phyloP scores from a whole-genome alignment of 2,329 filamentous ascomycete genomes.

The Hirsutella thompsonii region DNA sequence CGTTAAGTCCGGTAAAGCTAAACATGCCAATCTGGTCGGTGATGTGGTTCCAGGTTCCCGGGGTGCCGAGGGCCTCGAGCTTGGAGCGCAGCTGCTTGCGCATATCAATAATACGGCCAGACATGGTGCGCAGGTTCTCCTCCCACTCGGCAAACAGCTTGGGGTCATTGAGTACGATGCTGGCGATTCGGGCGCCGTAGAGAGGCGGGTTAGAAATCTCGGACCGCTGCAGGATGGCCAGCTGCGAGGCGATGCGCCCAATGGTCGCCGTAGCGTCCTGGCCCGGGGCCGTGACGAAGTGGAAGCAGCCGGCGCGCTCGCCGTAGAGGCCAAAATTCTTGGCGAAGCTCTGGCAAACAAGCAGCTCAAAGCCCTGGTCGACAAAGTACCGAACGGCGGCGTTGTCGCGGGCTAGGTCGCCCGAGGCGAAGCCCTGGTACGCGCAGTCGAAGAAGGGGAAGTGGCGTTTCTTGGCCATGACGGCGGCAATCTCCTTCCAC shows the following conservation, averaged over 20 bases:
- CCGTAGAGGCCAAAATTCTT: slow-evolving; percentile 98
- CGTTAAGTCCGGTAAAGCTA: slow-evolving; percentile 73
- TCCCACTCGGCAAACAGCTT: slow-evolving; percentile 84
- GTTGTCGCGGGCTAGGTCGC: slow-evolving; percentile 71
- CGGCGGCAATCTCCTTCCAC: slow-evolving; percentile 76
- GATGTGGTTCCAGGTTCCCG: slow-evolving; percentile 92
- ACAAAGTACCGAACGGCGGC: slow-evolving; percentile 93
- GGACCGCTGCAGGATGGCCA: slow-evolving; percentile 87
- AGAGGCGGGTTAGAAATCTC: slow-evolving; percentile 96
- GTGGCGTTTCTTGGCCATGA: slow-evolving; percentile 67
- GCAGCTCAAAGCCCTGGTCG: slow-evolving; percentile 78
- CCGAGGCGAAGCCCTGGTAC: slow-evolving; percentile 96
- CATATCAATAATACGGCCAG: slow-evolving; percentile 89
- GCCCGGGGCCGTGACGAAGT: slow-evolving; percentile 69
- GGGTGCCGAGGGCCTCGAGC: slow-evolving; percentile 74
- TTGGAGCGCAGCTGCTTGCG: slow-evolving; percentile 63
- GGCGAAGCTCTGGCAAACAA: slow-evolving; percentile 86
- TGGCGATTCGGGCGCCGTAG: slow-evolving; percentile 84
- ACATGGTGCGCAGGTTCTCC: slow-evolving; percentile 84
- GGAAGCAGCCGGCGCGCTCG: slow-evolving; percentile 91
- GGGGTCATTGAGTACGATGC: slow-evolving; percentile 70
- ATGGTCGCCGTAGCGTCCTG: slow-evolving; percentile 50
- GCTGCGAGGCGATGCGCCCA: slow-evolving; percentile 65
- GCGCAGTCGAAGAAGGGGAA: slow-evolving; percentile 98
- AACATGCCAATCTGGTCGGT: slow-evolving; percentile 99